Percentiles rank a stretch among this genome's conserved stretches.
phyloP scores from a whole-genome alignment of 495 filamentous ascomycete genomes.

The Penicillium egyptiacum region DNA sequence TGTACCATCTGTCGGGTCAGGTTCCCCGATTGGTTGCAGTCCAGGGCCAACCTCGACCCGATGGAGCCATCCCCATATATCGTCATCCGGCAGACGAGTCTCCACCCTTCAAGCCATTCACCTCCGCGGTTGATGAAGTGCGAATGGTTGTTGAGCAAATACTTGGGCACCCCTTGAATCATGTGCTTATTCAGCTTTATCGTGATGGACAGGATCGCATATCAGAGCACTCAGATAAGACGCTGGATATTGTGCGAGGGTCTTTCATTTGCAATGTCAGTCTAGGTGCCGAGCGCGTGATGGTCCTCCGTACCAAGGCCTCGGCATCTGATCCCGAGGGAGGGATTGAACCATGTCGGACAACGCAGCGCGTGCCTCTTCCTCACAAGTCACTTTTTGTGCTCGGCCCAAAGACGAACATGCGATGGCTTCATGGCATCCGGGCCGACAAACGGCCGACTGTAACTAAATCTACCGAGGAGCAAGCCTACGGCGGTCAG shows the following conservation, averaged over 20 bases:
- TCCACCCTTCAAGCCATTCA: constrained; percentile 73
- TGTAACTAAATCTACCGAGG: constrained; percentile 63
- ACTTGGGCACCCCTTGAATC: constrained; percentile 82
- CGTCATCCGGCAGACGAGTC: constrained; percentile 92
- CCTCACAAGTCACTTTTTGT: constrained; percentile 88
- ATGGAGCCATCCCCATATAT: constrained; percentile 86
- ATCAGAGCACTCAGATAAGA: constrained; percentile 97
- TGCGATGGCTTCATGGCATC: constrained; percentile 86
- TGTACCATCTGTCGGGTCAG: constrained; percentile 89
- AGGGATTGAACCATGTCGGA: constrained; percentile 37
- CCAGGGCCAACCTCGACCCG: constrained; percentile 67
- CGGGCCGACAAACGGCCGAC: constrained; percentile 75
- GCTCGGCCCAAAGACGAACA: constrained; percentile 79
- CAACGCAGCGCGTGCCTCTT: constrained; percentile 65
- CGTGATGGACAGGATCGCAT: constrained; percentile 90
- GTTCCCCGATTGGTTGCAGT: constrained; percentile 94
- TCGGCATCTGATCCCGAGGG: constrained; percentile 26
- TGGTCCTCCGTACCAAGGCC: constrained; percentile 86
- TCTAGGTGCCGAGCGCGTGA: constrained; percentile 84
- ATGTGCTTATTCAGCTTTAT: constrained; percentile 91
- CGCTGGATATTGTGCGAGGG: constrained; percentile 79
- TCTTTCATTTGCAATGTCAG: constrained; percentile 90
- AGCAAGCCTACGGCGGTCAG: constrained; percentile 69
- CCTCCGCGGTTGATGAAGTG: constrained; percentile 66
- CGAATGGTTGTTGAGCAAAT: constrained; percentile 63